phyloP scores from a whole-genome alignment of 768 basidiomycete genomes.

The Punctularia strigosozonata region DNA sequence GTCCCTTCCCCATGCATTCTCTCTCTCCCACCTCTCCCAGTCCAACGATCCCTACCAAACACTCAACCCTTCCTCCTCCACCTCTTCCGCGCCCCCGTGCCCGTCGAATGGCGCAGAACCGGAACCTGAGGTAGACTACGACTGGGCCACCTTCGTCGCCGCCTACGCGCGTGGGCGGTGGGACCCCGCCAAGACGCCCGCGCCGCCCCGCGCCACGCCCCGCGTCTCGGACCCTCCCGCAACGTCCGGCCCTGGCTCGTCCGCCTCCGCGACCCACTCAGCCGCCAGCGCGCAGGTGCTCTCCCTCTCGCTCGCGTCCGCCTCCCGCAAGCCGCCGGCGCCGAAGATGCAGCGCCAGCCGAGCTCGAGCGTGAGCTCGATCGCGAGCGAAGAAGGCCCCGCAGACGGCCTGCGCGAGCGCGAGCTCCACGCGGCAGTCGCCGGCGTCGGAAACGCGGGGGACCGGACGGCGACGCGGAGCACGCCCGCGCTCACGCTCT shows the following conservation, averaged over 20 bases:
- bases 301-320: neutral
- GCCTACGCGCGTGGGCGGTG: constrained; percentile 70
- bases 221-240: constrained; percentile 13
- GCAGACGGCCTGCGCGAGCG: no score
- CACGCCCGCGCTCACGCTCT: no score
- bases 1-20: no score
- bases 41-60: no score
- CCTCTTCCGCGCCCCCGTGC: constrained; percentile 10
- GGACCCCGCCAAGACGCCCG: constrained; percentile 66
- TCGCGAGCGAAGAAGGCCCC: no score
- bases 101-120: constrained; percentile 8
- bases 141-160: constrained; percentile 70
- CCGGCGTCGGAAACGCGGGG: no score
- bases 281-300: neutral
- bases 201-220: constrained; percentile 32
- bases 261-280: neutral
- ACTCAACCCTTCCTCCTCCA: constrained; percentile 16
- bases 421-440: no score
- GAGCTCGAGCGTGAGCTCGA: no score
- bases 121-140: constrained; percentile 25
- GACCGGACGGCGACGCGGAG: no score
- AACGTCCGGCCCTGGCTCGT: neutral
- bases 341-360: no score
- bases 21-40: no score
- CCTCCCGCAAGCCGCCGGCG: no score